These are phyloP conservation scores for Limnanthes douglasii DNA, from an alignment of 345 rosid genomes.

Conservation along the genomic window DNA sequence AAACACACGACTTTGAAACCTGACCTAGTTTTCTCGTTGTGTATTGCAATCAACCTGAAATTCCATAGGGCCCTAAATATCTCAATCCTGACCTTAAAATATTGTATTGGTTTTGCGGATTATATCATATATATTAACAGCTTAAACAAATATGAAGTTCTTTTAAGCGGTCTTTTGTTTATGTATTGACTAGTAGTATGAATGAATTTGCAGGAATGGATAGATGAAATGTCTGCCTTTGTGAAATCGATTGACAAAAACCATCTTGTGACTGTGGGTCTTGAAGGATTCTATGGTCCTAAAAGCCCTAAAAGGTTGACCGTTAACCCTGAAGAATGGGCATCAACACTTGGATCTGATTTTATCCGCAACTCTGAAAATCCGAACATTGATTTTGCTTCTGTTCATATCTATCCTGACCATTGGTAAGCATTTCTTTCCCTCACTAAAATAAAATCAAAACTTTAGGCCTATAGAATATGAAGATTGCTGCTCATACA, in stretches of 20 bases:
- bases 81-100: no score
- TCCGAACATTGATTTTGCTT: conserved; percentile 48
- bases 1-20: no score
- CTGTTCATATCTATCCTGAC: conserved; percentile 79
- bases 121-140: no score
- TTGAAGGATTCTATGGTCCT: conserved; percentile 85
- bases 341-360: conserved; percentile 60
- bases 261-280: conserved; percentile 68
- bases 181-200: no score
- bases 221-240: conserved; percentile 58
- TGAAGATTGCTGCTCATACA: background rate
- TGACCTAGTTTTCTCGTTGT: no score
- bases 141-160: background rate
- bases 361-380: conserved; percentile 44
- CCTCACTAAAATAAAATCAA: background rate
- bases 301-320: conserved; percentile 45
- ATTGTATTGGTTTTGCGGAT: no score
- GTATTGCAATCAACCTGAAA: no score
- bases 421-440: conserved; percentile 34
- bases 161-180: background rate
- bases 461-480: no score
- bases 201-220: conserved; percentile 51
- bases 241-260: conserved; percentile 66
- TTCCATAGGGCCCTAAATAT: no score
- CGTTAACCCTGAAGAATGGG: conserved; percentile 65